A percentile compares a stretch with the other conserved stretches of the same genome.
Evolutionary conservation across 208 protist species (phyloP).

Genomic region (Hexamita inflata): DNA sequence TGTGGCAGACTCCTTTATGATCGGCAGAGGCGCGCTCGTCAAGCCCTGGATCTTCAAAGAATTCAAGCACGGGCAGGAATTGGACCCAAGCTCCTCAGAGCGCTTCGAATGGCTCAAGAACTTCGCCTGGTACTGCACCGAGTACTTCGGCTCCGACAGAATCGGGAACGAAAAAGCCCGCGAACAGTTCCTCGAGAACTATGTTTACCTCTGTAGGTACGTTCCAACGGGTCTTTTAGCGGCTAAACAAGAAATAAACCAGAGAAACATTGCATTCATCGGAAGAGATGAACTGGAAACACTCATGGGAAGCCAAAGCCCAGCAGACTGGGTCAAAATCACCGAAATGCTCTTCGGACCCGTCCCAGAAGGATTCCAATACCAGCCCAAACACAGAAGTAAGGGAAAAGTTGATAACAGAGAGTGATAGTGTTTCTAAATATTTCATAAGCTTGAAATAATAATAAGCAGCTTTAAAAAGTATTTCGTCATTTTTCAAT

Average conservation of each 20-base stretch:
- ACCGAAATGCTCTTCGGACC: constrained; percentile 38
- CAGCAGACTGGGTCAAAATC: constrained; percentile 39
- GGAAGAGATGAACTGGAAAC: constrained; percentile 41
- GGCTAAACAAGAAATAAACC: constrained; percentile 25
- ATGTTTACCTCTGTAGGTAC: constrained; percentile 36
- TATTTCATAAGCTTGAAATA: no score
- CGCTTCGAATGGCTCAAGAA: constrained; percentile 34
- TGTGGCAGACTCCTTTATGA: constrained; percentile 4
- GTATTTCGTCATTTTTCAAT: no score
- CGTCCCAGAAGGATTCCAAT: constrained; percentile 36
- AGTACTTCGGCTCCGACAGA: constrained; percentile 36
- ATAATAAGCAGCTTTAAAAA: no score
- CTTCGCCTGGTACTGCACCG: constrained; percentile 30
- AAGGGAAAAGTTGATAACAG: constrained; percentile 25
- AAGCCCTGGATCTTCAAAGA: constrained; percentile 46
- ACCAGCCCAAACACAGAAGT: constrained; percentile 37
- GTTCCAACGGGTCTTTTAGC: constrained; percentile 38
- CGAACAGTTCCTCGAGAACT: constrained; percentile 40
- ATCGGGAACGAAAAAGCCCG: constrained; percentile 30
- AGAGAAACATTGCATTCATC: constrained; percentile 16
- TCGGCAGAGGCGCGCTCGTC: constrained; percentile 36
- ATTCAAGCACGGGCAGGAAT: constrained; percentile 31
- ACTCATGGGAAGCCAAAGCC: constrained; percentile 27
- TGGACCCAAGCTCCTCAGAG: constrained; percentile 29
- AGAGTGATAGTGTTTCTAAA: no score